Evolutionary conservation across 306 rosid genomes (phyloP).

Genomic region (Carpinus fangiana): DNA sequence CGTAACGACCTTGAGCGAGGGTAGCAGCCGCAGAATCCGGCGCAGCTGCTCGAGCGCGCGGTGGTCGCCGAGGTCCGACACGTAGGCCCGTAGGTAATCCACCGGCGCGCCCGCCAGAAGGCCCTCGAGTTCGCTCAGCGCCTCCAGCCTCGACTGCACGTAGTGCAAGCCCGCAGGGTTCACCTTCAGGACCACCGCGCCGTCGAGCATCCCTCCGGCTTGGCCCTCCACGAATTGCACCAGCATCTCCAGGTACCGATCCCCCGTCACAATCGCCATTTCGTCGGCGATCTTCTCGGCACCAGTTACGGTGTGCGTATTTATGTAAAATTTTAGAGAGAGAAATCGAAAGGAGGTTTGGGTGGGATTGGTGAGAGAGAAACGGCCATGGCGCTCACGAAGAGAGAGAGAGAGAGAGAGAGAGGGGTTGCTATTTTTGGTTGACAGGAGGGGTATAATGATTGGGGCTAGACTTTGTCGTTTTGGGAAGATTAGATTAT

Average conservation of each 20-base stretch:
- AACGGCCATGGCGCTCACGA: slow-evolving; percentile 49
- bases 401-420: background rate
- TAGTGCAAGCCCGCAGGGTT: slow-evolving; percentile 93
- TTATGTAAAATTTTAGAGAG: background rate
- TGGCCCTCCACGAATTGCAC: slow-evolving; percentile 77
- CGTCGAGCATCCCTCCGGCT: slow-evolving; percentile 77
- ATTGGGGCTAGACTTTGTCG: slow-evolving; percentile 6
- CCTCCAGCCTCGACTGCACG: slow-evolving; percentile 86
- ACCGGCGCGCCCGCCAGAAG: slow-evolving; percentile 87
- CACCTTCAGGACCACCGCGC: slow-evolving; percentile 72
- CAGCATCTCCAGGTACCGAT: slow-evolving; percentile 90
- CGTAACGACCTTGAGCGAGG: slow-evolving; percentile 87
- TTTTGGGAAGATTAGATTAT: background rate
- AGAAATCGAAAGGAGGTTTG: slow-evolving; percentile 33
- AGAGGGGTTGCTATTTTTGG: background rate
- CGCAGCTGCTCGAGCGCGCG: slow-evolving; percentile 97
- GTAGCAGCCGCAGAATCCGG: slow-evolving; percentile 77
- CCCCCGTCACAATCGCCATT: slow-evolving; percentile 95
- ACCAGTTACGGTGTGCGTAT: slow-evolving; percentile 32
- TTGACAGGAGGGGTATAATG: slow-evolving; percentile 13
- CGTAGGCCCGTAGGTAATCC: slow-evolving; percentile 88
- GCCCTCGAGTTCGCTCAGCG: slow-evolving; percentile 78
- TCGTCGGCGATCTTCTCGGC: background rate
- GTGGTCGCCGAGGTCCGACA: slow-evolving; percentile 97
- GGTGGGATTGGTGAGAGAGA: slow-evolving; percentile 37